Evolutionary conservation across 1,284 basidiomycete genomes (phyloP), one percentile per base, ranked within the genome.

Genomic region (Tilletia setariae): DNA sequence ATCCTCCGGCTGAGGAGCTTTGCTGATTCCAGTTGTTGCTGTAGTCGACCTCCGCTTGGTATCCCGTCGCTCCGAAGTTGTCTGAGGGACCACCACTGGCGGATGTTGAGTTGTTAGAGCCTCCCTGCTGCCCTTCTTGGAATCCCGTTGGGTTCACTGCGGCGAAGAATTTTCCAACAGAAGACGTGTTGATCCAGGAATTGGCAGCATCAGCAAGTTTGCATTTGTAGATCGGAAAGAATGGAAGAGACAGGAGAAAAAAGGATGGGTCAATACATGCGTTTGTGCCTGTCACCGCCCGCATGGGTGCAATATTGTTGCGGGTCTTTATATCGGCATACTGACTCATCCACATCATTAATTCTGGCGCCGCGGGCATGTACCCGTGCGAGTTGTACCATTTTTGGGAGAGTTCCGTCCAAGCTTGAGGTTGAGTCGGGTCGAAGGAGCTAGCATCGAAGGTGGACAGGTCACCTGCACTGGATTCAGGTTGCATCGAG

Each of bases 321-420:
- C 43, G 2, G 28, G 56, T 35, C 56, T 6, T 21, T 4, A 16
- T 16, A 11, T 32, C 2, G 32, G 1, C 0, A 61, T 61, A 61
- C 56, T 61, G 56, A 61, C 56, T 61, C 6, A 30, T 61, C 56
- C 28, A 32, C 56, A 61, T 61, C 56, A 61, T 61, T 30, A 61
- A 30, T 30, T 61, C 25, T 13, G 56, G 56, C 21, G 56, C 56
- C 35, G 56, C 6, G 7, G 56, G 56, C 56, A 61, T 61, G 28
- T 61, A 61, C 21, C 62, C 62, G 28, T 63, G 21, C 43, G 62
- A n/a, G 62, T 63, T 63, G 42, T n/a, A 28, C 42, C 43, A 63
- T 42, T 4, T 42, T 46, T 63, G 40, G 11, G 62, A 35, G 3
- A 63, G 62, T 28, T 9, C 23, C 9, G 40, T 46, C 43, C 40